Evolutionary conservation across 306 rosid genomes (phyloP).

Genomic region (Betula pendula): DNA sequence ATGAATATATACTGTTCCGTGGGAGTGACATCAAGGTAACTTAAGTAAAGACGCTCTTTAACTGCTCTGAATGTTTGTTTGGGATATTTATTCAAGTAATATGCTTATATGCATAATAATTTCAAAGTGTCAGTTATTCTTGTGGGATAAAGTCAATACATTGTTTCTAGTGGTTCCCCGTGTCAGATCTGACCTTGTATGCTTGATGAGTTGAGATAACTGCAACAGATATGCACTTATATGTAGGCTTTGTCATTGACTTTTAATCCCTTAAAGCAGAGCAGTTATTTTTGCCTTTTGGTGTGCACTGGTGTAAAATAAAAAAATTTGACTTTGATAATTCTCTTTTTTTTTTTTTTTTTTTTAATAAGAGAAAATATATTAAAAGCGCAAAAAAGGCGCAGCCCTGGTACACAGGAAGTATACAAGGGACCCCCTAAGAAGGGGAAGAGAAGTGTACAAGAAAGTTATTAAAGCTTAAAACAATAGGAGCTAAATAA

Average conservation of each 20-base stretch:
- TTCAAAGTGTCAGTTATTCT: too few species aligned
- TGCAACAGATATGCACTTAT: neutral
- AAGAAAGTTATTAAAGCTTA: too few species aligned
- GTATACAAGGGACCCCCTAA: too few species aligned
- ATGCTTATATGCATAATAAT: neutral
- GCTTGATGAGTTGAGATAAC: neutral
- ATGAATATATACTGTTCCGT: slow-evolving; percentile 87
- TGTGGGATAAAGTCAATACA: neutral
- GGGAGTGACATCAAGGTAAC: slow-evolving; percentile 94
- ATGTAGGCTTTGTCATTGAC: neutral
- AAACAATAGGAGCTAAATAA: too few species aligned
- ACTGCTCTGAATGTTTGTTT: neutral
- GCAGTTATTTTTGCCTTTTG: neutral
- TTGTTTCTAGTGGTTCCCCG: neutral
- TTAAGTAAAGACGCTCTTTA: neutral
- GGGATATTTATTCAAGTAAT: neutral
- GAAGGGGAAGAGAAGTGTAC: too few species aligned
- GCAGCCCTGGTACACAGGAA: too few species aligned
- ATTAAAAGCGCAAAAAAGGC: too few species aligned
- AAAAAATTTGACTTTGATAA: neutral
- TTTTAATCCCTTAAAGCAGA: neutral
- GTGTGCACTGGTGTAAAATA: neutral
- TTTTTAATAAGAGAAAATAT: too few species aligned
- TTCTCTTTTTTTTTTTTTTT: too few species aligned
- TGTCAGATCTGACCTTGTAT: neutral